These are phyloP conservation scores for Rosa multiflora DNA, from an alignment of 306 rosid species.

Conservation along the genomic window DNA sequence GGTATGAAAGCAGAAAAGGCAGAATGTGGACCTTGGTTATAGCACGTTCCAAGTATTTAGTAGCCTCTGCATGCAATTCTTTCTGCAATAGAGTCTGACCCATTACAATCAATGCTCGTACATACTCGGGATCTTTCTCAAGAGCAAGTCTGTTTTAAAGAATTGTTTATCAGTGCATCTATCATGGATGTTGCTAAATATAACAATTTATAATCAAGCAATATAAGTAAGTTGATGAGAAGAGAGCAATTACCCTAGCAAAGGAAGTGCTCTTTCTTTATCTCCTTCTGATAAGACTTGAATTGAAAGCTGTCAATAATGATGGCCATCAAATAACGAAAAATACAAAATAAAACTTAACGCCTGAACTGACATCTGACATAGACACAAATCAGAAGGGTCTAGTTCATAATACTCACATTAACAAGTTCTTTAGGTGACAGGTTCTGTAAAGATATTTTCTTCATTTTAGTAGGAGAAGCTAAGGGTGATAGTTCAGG, in stretches of 20 bases:
- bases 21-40: slow-evolving; percentile 57
- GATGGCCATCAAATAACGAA: slow-evolving; percentile 23
- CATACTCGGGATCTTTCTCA: slow-evolving; percentile 78
- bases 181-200: slow-evolving; percentile 11
- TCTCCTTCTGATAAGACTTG: slow-evolving; percentile 52
- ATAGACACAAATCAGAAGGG: slow-evolving; percentile 10
- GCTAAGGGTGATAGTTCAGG: slow-evolving; percentile 36
- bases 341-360: not conserved
- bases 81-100: slow-evolving; percentile 75
- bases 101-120: slow-evolving; percentile 69
- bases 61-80: slow-evolving; percentile 60
- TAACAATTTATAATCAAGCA: not conserved
- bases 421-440: slow-evolving; percentile 59
- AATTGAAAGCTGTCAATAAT: slow-evolving; percentile 67
- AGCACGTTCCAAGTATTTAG: slow-evolving; percentile 59
- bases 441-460: slow-evolving; percentile 51
- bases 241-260: slow-evolving; percentile 57
- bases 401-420: slow-evolving; percentile 54
- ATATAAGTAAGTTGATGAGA: slow-evolving; percentile 9
- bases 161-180: slow-evolving; percentile 30
- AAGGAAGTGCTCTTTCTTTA: slow-evolving; percentile 64
- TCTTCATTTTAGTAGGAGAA: slow-evolving; percentile 52
- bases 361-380: slow-evolving; percentile 5
- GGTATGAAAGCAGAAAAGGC: slow-evolving; percentile 10
- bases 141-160: slow-evolving; percentile 60